Conservation (phyloP, 208 protist species). For the Acanthamoeba culbertsoni region DNA sequence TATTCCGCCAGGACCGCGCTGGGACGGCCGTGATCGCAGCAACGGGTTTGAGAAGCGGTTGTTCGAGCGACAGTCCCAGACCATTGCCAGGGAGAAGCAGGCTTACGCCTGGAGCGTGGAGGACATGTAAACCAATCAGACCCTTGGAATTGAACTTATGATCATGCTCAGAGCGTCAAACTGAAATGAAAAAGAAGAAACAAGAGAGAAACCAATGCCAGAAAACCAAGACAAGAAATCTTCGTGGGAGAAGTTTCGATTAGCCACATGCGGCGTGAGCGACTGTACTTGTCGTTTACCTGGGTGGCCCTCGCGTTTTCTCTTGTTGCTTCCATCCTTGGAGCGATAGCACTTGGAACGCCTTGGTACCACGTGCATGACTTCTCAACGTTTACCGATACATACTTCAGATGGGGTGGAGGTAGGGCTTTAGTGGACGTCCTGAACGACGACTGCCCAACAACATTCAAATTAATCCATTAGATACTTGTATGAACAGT, state of each 20-base stretch:
- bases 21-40: constrained; percentile 78
- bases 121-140: constrained; percentile 50
- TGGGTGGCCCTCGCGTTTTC: background rate
- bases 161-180: background rate
- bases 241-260: no score
- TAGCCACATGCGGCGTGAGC: background rate
- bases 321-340: background rate
- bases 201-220: background rate
- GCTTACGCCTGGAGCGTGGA: constrained; percentile 47
- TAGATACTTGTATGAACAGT: background rate
- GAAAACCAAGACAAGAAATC: no score
- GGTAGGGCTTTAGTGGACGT: background rate
- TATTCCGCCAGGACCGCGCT: constrained; percentile 71
- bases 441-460: background rate
- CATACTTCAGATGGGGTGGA: background rate
- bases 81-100: background rate
- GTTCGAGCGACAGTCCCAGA: background rate
- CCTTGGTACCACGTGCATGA: background rate
- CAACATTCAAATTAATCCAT: background rate
- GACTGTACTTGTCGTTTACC: background rate
- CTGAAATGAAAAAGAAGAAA: background rate
- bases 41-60: constrained; percentile 75
- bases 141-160: no score
- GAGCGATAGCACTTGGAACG: background rate
- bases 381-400: background rate